Evolutionary conservation across 73 alveolate genomes (phyloP).

Genomic region (Paramecium octaurelia): DNA sequence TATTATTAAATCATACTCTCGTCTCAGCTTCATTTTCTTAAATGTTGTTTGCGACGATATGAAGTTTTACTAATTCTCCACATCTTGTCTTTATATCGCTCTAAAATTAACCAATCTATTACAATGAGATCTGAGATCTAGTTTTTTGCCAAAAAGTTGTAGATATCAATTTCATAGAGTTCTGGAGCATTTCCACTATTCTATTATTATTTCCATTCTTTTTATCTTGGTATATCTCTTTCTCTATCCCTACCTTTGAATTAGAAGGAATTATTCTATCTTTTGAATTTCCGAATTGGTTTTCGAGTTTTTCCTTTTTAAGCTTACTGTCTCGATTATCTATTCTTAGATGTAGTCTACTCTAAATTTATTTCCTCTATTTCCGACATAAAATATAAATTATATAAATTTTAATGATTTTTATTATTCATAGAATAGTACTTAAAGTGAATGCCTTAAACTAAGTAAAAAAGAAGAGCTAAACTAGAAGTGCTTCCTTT

Average conservation of each 20-base stretch:
- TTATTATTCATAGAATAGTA: not conserved
- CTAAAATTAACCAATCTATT: not conserved
- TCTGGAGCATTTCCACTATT: not conserved
- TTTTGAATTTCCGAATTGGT: not conserved
- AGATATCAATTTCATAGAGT: not conserved
- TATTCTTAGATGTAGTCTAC: not conserved
- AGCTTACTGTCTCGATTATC: not conserved
- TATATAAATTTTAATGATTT: not conserved
- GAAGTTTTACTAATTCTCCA: not conserved
- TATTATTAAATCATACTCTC: not conserved
- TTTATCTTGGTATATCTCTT: not conserved
- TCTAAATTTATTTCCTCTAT: slow-evolving; percentile 1
- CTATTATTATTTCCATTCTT: not conserved
- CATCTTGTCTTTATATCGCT: not conserved
- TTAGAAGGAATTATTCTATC: not conserved
- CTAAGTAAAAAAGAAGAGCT: not conserved
- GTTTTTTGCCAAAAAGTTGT: not conserved
- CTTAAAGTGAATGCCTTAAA: not conserved
- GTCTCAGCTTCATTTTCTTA: not conserved
- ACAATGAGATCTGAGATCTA: slow-evolving; percentile 10
- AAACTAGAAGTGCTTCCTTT: no score
- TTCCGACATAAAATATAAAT: not conserved
- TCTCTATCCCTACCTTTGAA: not conserved
- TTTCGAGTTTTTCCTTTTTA: not conserved
- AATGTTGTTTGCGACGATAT: not conserved